Percentiles rank a stretch among this genome's conserved stretches.
phyloP scores from a whole-genome alignment of 805 yeast genomes.

The Phaffomyces antillensis region DNA sequence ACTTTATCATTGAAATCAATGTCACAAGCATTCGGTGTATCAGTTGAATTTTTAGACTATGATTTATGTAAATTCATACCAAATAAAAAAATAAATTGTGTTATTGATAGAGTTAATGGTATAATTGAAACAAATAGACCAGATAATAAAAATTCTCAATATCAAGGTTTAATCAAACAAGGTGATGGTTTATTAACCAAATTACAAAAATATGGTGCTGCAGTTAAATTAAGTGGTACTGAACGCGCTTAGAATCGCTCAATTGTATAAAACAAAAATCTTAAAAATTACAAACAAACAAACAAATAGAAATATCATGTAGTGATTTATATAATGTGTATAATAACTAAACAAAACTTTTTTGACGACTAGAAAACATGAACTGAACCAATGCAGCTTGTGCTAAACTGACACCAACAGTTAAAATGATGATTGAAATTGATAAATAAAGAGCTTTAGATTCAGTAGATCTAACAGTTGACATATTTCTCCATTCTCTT shows the following conservation, averaged over 20 bases:
- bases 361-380: constrained; percentile 53
- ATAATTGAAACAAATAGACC: constrained; percentile 94
- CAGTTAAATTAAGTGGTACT: constrained; percentile 91
- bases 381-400: constrained; percentile 81
- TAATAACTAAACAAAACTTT: constrained; percentile 28
- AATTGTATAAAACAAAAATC: neutral
- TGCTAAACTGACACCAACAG: constrained; percentile 68
- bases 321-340: neutral
- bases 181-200: constrained; percentile 92
- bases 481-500: constrained; percentile 94
- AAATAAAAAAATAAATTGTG: constrained; percentile 88
- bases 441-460: constrained; percentile 73
- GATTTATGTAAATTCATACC: constrained; percentile 91
- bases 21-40: constrained; percentile 92
- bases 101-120: constrained; percentile 91
- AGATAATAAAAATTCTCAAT: constrained; percentile 92
- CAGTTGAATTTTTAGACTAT: constrained; percentile 74
- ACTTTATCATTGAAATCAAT: constrained; percentile 83
- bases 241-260: constrained; percentile 42
- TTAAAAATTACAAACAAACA: too few species aligned
- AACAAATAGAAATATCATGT: too few species aligned
- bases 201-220: constrained; percentile 94
- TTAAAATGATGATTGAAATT: constrained; percentile 58
- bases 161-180: constrained; percentile 78
- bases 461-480: constrained; percentile 78